phyloP scores from a whole-genome alignment of 768 basidiomycete species.

The Suillus spraguei region DNA sequence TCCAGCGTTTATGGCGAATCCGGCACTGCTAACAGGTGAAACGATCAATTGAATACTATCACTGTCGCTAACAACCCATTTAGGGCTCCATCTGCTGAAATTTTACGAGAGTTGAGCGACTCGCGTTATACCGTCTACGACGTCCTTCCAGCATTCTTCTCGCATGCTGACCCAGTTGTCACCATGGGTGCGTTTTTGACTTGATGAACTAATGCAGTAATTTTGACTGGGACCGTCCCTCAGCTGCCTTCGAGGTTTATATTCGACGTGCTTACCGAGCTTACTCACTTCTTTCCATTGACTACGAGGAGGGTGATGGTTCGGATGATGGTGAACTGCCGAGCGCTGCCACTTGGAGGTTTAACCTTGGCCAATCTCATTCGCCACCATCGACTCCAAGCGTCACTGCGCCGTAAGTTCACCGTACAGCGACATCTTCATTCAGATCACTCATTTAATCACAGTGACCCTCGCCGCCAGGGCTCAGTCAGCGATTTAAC shows the following conservation, averaged over 20 bases:
- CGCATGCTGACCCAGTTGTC: conserved; percentile 81
- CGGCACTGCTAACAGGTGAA: conserved; percentile 60
- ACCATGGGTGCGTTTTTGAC: conserved; percentile 63
- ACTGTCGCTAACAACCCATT: conserved; percentile 13
- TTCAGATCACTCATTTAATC: conserved; percentile 14
- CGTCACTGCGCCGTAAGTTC: conserved; percentile 40
- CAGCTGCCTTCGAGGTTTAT: conserved; percentile 95
- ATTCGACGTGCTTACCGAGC: conserved; percentile 94
- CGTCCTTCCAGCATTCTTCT: conserved; percentile 95
- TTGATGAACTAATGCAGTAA: not conserved
- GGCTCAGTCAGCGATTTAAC: conserved; percentile 96
- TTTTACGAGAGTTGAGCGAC: conserved; percentile 91
- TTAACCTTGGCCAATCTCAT: conserved; percentile 89
- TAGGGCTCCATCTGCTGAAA: conserved; percentile 83
- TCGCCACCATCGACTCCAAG: conserved; percentile 85
- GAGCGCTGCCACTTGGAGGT: conserved; percentile 87
- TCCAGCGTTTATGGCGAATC: conserved; percentile 90
- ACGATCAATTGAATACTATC: conserved; percentile 4
- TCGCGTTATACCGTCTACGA: conserved; percentile 97
- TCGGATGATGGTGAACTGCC: conserved; percentile 83
- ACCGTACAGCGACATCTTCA: not conserved
- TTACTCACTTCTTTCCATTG: conserved; percentile 87
- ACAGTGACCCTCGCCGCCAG: conserved; percentile 69
- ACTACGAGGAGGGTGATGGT: conserved; percentile 92
- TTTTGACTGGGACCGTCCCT: not conserved